These are phyloP conservation scores for Apiospora sp. DNA, from an alignment of 2,329 filamentous ascomycete species.

Conservation along the genomic window DNA sequence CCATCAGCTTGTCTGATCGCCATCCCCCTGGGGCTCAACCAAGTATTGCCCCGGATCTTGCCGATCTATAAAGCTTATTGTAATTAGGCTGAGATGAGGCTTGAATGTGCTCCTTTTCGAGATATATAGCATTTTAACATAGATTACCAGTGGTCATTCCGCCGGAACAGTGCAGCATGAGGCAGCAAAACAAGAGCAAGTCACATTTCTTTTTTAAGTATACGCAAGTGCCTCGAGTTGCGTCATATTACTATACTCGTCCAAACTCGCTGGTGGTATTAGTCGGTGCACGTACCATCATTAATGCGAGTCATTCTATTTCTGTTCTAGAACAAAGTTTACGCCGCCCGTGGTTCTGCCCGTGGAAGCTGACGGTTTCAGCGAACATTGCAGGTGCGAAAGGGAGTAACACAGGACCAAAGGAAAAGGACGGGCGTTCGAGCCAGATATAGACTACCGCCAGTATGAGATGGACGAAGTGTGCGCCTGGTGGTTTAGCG, in stretches of 20 bases:
- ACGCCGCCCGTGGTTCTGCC: not conserved
- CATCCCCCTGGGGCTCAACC: not conserved
- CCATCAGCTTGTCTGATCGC: not conserved
- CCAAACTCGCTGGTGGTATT: not conserved
- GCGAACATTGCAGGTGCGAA: not conserved
- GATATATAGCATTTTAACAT: not conserved
- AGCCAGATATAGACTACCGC: constrained; percentile 4
- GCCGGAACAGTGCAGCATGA: not conserved
- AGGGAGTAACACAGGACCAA: not conserved
- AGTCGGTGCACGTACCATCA: not conserved
- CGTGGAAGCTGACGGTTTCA: not conserved
- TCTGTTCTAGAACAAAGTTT: not conserved
- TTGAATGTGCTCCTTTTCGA: not conserved
- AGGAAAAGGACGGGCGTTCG: not conserved
- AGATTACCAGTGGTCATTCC: not conserved
- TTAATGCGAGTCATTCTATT: not conserved
- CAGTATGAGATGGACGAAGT: not conserved
- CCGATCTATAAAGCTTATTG: not conserved
- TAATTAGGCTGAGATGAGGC: not conserved
- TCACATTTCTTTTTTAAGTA: not conserved
- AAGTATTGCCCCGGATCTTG: not conserved
- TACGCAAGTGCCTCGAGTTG: not conserved
- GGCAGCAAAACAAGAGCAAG: not conserved
- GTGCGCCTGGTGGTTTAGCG: not conserved
- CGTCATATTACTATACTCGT: not conserved